Evolutionary conservation across 805 yeast genomes (phyloP).

Genomic region (Teunomyces atbi): DNA sequence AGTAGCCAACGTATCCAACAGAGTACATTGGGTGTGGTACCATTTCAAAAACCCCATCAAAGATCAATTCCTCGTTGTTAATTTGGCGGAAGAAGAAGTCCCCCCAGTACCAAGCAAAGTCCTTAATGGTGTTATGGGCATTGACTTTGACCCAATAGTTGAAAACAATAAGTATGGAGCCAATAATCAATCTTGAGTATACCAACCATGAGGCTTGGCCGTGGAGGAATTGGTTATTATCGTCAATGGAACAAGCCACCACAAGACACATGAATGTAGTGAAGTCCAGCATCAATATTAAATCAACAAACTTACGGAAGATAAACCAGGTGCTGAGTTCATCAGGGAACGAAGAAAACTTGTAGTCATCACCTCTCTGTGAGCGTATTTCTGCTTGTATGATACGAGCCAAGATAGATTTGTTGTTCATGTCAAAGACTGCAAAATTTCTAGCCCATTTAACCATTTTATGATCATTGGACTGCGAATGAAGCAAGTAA

Average conservation of each 20-base stretch:
- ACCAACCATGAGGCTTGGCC: constrained; percentile 44
- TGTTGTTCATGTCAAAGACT: constrained; percentile 39
- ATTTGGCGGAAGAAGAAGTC: constrained; percentile 80
- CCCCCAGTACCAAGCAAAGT: constrained; percentile 95
- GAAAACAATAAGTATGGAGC: constrained; percentile 62
- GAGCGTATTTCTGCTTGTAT: constrained; percentile 32
- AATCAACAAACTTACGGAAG: constrained; percentile 75
- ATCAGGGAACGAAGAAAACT: constrained; percentile 45
- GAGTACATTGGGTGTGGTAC: constrained; percentile 94
- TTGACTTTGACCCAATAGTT: constrained; percentile 84
- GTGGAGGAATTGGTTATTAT: constrained; percentile 35
- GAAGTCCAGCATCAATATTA: constrained; percentile 83
- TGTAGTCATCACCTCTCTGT: constrained; percentile 38
- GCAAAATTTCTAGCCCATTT: constrained; percentile 45
- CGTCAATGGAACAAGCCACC: constrained; percentile 41
- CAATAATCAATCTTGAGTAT: constrained; percentile 53
- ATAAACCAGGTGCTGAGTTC: constrained; percentile 84
- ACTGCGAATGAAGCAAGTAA: constrained; percentile 60
- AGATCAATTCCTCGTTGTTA: constrained; percentile 62
- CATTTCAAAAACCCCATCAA: constrained; percentile 86
- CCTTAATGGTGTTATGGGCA: constrained; percentile 85
- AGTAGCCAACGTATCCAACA: constrained; percentile 83
- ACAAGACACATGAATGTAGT: constrained; percentile 70
- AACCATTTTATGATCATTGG: constrained; percentile 54
- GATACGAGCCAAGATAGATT: constrained; percentile 38